Evolutionary conservation across 2,329 filamentous ascomycete species (phyloP).

Genomic region (Knoxdaviesia proteae): DNA sequence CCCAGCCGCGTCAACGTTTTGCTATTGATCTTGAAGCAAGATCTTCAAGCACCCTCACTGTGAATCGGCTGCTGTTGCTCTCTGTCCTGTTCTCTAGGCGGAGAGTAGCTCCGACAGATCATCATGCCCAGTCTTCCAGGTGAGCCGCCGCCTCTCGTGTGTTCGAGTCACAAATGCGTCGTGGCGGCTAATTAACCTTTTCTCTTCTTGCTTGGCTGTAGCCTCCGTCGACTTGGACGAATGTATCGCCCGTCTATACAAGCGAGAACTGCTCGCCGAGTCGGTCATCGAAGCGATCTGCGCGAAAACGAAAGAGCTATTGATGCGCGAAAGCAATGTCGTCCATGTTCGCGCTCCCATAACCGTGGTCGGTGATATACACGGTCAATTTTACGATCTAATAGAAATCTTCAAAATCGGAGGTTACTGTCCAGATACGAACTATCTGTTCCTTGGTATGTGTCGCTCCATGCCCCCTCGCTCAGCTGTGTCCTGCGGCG

Average conservation of each 20-base stretch:
- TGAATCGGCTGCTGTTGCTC: too few species aligned
- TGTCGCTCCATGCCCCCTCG: neutral
- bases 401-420: constrained; percentile 99
- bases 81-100: too few species aligned
- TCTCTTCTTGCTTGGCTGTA: constrained; percentile 14
- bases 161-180: too few species aligned
- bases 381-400: constrained; percentile 96
- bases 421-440: constrained; percentile 91
- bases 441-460: constrained; percentile 87
- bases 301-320: constrained; percentile 92
- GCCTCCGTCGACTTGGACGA: constrained; percentile 96
- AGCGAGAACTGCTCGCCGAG: constrained; percentile 90
- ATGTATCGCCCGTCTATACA: constrained; percentile 91
- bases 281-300: constrained; percentile 98
- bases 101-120: neutral
- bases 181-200: neutral
- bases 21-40: too few species aligned
- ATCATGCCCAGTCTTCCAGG: constrained; percentile 4
- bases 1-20: too few species aligned
- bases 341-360: constrained; percentile 91
- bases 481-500: neutral
- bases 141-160: neutral
- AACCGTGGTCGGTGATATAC: constrained; percentile 94
- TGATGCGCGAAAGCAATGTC: constrained; percentile 99
- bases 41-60: too few species aligned